Evolutionary conservation across 1,284 basidiomycete species (phyloP), one percentile per base, ranked within the genome.

Genomic region (Malassezia pachydermatis): DNA sequence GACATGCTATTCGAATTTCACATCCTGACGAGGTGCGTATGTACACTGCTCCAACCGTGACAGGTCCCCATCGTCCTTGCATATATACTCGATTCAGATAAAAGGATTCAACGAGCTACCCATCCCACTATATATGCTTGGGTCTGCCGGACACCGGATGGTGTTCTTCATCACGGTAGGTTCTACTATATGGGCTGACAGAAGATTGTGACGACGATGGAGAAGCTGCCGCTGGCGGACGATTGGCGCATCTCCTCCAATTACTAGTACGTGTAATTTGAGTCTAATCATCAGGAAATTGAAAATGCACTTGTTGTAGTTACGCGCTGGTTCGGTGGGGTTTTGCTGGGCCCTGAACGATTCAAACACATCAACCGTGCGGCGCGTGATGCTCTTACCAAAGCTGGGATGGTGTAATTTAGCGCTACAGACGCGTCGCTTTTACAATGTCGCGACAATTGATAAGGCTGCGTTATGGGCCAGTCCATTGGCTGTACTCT

Each of bases 81-180:
- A 2, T 51, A 44, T 22, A 58, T 70, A 10, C 44, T 68, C 2
- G 48, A 43, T 1, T 45, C 54, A 1, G 64, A 70, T 38, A 59
- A 59, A 25, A 44, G 60, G 1, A 54, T 70, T 5, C 63, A 62
- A 1, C 47, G 63, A 4, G 72, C 72, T 2, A 61, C 67, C 8
- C 72, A 68, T 41, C 70, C 70, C 1, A 51, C 55, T 29, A 72
- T 73, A 45, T 55, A 68, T 30, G 72, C 72, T 0, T 73, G 70
- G 63, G 62, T 66, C 8, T 72, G 67, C 42, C 48, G 41, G n/a
- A 54, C 54, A 7, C 13, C 44, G 0, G 58, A 60, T 17, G 62
- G 60, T 7, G 51, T 67, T 2, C 25, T 66, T 2, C 67, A 72
- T 53, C 60, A 66, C 27, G 62, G 59, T 47, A 53, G 28, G 45